Conservation (phyloP, 108 stramenopile species). For the Cyclostephanos tholiformis region DNA sequence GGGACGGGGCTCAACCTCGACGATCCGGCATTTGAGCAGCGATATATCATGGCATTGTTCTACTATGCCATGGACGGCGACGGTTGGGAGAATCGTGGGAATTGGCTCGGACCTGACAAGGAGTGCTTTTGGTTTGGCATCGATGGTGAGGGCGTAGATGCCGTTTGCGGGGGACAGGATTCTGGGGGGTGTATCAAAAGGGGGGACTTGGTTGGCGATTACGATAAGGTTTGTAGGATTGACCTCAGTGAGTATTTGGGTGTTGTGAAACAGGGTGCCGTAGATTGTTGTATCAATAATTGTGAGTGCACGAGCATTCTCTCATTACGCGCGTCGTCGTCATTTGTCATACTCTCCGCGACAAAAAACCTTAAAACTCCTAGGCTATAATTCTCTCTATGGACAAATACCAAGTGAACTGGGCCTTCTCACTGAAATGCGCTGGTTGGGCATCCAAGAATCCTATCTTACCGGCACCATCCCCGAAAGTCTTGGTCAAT, state of each 20-base stretch:
- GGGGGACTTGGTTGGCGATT: conserved; percentile 27
- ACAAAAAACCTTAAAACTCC: neutral
- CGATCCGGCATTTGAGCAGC: conserved; percentile 49
- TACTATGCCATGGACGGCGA: conserved; percentile 58
- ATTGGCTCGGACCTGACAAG: conserved; percentile 26
- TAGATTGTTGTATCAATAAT: neutral
- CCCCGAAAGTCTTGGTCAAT: conserved; percentile 24
- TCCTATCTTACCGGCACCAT: conserved; percentile 32
- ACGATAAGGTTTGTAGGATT: conserved; percentile 41
- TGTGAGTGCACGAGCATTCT: neutral
- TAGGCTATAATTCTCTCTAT: conserved; percentile 22
- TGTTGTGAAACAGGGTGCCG: neutral
- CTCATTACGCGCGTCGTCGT: neutral
- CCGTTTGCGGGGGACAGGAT: conserved; percentile 21
- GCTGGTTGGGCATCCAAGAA: conserved; percentile 32
- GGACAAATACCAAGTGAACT: conserved; percentile 39
- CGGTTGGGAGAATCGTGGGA: conserved; percentile 26
- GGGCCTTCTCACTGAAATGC: conserved; percentile 36
- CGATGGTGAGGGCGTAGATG: conserved; percentile 21
- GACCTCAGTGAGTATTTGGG: conserved; percentile 14
- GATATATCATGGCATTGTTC: conserved; percentile 53
- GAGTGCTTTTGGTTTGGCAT: conserved; percentile 45
- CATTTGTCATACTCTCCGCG: neutral
- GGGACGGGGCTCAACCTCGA: conserved; percentile 9
- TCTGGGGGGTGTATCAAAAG: conserved; percentile 30